Conservation (phyloP, 2,329 filamentous ascomycete genomes). For the Fusarium nurragi region DNA sequence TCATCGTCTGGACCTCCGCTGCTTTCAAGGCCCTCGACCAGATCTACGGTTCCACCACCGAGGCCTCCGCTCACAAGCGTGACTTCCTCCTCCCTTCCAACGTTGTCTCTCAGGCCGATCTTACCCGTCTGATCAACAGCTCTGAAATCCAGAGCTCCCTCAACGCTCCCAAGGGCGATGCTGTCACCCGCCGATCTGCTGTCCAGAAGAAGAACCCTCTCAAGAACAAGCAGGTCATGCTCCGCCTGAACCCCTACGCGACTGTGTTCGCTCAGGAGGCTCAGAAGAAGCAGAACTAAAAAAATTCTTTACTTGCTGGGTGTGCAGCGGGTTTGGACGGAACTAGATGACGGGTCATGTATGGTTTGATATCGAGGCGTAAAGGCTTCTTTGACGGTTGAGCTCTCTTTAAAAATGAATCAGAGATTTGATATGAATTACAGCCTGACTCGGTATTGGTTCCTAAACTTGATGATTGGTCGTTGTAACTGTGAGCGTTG, state of each 20-base stretch:
- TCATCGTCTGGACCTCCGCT: constrained; percentile 98
- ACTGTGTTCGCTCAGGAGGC: constrained; percentile 81
- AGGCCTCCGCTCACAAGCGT: constrained; percentile 93
- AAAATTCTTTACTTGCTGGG: constrained; percentile 48
- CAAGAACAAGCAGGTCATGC: constrained; percentile 97
- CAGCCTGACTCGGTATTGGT: constrained; percentile 37
- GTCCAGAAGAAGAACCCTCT: constrained; percentile 99
- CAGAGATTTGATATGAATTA: constrained; percentile 49
- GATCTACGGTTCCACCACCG: constrained; percentile 94
- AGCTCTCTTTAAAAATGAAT: constrained; percentile 48
- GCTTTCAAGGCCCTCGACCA: constrained; percentile 96
- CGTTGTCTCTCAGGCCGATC: constrained; percentile 92
- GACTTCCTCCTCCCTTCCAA: constrained; percentile 97
- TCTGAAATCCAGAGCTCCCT: constrained; percentile 98
- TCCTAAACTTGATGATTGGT: constrained; percentile 17
- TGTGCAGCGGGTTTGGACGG: constrained; percentile 50
- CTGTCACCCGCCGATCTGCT: constrained; percentile 85
- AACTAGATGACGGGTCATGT: constrained; percentile 43
- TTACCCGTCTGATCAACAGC: constrained; percentile 98
- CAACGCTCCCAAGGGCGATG: constrained; percentile 87
- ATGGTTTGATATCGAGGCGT: constrained; percentile 52
- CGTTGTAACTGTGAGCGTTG: not conserved
- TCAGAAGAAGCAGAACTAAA: constrained; percentile 55
- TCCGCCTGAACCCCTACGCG: constrained; percentile 98
- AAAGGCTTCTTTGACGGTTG: constrained; percentile 51